Base-by-base conservation (phyloP, 2,329 filamentous ascomycete genomes). In the Celoporthe dispersa region DNA sequence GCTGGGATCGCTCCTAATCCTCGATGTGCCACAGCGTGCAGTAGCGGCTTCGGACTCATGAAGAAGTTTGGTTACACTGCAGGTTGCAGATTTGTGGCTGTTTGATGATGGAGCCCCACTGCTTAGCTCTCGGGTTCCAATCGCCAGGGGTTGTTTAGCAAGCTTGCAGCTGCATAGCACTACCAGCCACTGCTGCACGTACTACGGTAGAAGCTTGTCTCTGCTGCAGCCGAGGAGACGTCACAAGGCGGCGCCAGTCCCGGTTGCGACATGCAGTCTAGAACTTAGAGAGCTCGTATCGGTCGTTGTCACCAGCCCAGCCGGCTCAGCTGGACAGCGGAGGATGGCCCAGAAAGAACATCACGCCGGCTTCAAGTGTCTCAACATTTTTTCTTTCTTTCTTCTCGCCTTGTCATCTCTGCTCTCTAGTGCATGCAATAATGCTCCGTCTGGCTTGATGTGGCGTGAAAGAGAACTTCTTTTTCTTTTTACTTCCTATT, bases 1-100 rank as follows among this genome's bases (percentile, higher is more conserved):
- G 31, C 19, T 48, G 37, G 19, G 3, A 25, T 37, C 8, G 25
- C n/a, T 37, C 48, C 48, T 28, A 51, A 33, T 41, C 48, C 25
- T 67, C 19, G 28, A 48, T 39, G 28, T 33, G 57, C 39, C 44
- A 31, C 35, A 66, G 35, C 48, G 48, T 68, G 59, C 66, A 64
- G 67, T 67, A 69, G 67, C 60, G 67, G 60, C 53, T 51, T 68
- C 35, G 64, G 57, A 64, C 41, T 64, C 39, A 37, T 31, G 6
- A 44, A 53, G 19, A 59, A 33, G 63, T 48, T 65, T 64, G 70
- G 70, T 70, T 70, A 39, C 70, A 71, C 61, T 70, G 70, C 70
- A 71, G 65, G 33, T 41, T 70, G 70, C 65, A 70, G 65, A 44
- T 66, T 28, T n/a, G 48, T 25, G 59, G 44, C 64, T 44, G 61